Evolutionary conservation across 2,329 filamentous ascomycete species (phyloP), one percentile per base, ranked within the genome.

Genomic region (Polytolypa hystricis): DNA sequence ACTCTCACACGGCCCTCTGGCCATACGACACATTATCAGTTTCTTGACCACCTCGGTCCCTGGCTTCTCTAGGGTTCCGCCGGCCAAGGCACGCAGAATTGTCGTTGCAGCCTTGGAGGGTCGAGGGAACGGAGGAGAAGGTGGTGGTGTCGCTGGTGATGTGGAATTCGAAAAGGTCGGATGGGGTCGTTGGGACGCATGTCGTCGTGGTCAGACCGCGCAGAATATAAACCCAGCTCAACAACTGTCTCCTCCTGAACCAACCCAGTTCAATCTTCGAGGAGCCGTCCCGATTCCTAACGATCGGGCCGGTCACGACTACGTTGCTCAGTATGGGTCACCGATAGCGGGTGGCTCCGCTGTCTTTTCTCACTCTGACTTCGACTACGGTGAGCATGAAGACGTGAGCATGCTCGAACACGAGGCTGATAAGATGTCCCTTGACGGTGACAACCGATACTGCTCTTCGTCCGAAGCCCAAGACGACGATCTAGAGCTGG

Each of bases 111-210:
- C 87, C 42, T 65, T 96, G 47, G 89, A 96, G 64, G 82, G 83
- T 50, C 80, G 83, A 49, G 67, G 67, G n/a, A 69, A 64, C 31
- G 71, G 69, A 38, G 70, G 69, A 32, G 60, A 62, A 38, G 64
- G 64, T 30, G 66, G 64, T 43, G 73, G 73, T 44, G 61, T 63
- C 38, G 71, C 77, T 45, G 70, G 71, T 41, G 75, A 77, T 33
- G 57, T 66, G 41, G 47, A 66, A 37, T 96, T 93, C 55, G 83
- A 93, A 60, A 96, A 96, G 69, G 85, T 95, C 41, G 89, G 89
- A 54, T 96, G 89, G 89, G 91, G 91, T 41, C 78, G 86, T 47
- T 98, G 89, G 89, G 83, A 93, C 60, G 91, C 87, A 43, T 78
- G 78, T 55, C 71, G 76, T 56, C 77, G 77, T 50, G 83, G 79